Evolutionary conservation across 495 filamentous ascomycete genomes (phyloP).

Genomic region (Annulohypoxylon stygium): DNA sequence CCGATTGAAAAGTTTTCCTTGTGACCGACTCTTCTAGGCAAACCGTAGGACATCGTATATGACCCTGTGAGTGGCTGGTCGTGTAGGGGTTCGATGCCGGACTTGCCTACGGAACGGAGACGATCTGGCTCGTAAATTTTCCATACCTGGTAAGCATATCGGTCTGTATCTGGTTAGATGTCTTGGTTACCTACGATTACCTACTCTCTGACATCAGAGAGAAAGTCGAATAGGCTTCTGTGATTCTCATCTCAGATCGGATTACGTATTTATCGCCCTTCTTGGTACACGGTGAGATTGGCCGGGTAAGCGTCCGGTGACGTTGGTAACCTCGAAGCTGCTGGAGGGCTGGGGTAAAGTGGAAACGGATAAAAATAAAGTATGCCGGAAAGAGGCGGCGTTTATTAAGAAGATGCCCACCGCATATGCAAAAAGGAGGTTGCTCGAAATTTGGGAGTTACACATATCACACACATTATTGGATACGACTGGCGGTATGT

Average conservation of each 20-base stretch:
- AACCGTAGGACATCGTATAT: constrained; percentile 12
- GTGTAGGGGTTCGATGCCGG: neutral
- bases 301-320: neutral
- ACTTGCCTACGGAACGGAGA: constrained; percentile 10
- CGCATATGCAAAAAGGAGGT: constrained; percentile 4
- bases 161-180: neutral
- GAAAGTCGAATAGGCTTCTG: neutral
- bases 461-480: constrained; percentile 21
- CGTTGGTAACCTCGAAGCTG: neutral
- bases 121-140: constrained; percentile 5
- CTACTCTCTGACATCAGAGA: constrained; percentile 5
- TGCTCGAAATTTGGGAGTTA: constrained; percentile 16
- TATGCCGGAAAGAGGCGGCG: constrained; percentile 4
- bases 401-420: neutral
- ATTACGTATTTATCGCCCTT: constrained; percentile 7
- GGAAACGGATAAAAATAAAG: constrained; percentile 9
- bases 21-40: constrained; percentile 31
- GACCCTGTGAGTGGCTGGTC: neutral
- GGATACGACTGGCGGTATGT: constrained; percentile 26
- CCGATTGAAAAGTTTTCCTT: constrained; percentile 2
- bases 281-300: constrained; percentile 1
- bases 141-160: neutral
- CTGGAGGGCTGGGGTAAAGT: constrained; percentile 11
- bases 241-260: constrained; percentile 10
- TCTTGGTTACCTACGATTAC: neutral